Evolutionary conservation across 1,284 basidiomycete genomes (phyloP), one percentile per base, ranked within the genome.

Genomic region (Ceratobasidium sp.): DNA sequence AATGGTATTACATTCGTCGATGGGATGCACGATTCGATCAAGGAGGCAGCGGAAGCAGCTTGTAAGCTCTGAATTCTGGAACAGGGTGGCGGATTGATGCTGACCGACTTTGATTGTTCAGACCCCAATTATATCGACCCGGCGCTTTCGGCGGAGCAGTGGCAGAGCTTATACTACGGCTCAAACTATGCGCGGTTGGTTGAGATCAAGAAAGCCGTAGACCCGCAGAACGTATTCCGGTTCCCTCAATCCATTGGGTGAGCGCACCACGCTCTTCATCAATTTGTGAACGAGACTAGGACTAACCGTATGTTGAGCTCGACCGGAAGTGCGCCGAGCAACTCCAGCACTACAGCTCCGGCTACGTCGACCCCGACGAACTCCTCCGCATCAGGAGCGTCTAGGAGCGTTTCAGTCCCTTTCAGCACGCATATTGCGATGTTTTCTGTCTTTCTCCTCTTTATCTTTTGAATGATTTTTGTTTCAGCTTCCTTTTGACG

Each of bases 41-140:
- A 74, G 15, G 36, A 44, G 5, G 44, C 48, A n/a, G 53, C 56
- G 33, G 47, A 69, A 47, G 64, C 64, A 3, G 74, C 74, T 15
- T 75, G 74, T 75, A 27, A 69, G 74, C 36, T 64, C 15, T 11
- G 45, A 36, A 33, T 66, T 7, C 3, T 17, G n/a, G 19, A n/a
- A n/a, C n/a, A 2, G 24, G 14, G 29, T 9, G 19, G 11, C 7
- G 17, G 24, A 17, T 22, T 7, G 56, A 14, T 33, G 17, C 11
- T 24, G 45, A 19, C 27, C 15, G 50, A 47, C 15, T 31, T 50
- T 24, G 63, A 1, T 45, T n/a, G 6, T 50, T 9, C 31, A 76
- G 75, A 77, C 45, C 76, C 76, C 7, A 77, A 77, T 33, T 77
- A 77, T 36, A 67, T 75, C 17, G 76, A 77, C 47, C 74, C 74